Conservation (phyloP, 163 green algal genomes). For the Scenedesmus sp. region DNA sequence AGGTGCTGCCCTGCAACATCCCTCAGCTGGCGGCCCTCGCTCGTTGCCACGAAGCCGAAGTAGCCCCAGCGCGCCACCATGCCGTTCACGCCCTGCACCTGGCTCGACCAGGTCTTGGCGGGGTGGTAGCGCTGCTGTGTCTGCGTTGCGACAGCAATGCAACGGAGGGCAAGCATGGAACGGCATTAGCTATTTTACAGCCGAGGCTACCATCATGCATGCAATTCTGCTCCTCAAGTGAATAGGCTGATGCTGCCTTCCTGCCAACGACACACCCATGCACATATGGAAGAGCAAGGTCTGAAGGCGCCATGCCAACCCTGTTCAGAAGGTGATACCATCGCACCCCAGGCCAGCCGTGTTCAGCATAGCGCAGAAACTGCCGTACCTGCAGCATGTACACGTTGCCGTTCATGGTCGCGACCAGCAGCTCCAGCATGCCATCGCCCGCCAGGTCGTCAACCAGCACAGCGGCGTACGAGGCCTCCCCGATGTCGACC, state of each 20-base stretch:
- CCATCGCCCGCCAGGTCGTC: conserved; percentile 94
- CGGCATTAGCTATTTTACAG: background rate
- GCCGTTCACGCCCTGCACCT: conserved; percentile 74
- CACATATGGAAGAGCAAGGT: no score
- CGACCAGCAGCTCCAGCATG: conserved; percentile 90
- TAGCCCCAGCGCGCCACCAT: conserved; percentile 73
- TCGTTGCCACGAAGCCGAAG: conserved; percentile 81
- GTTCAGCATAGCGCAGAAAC: no score
- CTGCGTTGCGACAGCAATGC: background rate
- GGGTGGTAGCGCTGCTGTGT: conserved; percentile 29
- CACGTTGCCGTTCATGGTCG: conserved; percentile 97
- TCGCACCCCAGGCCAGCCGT: no score
- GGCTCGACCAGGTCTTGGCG: conserved; percentile 32
- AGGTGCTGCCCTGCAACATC: conserved; percentile 89
- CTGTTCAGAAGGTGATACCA: conserved; percentile 67
- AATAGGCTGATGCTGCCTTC: no score
- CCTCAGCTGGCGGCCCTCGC: conserved; percentile 64
- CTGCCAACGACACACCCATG: no score
- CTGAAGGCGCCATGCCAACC: background rate
- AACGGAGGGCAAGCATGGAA: background rate
- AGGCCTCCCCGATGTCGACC: conserved; percentile 94
- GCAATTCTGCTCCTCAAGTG: no score
- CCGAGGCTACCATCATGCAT: no score
- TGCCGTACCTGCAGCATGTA: conserved; percentile 79
- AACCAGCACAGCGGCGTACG: conserved; percentile 87